These are phyloP conservation scores for Sarocladiaceae sp. DNA, from an alignment of 2,329 filamentous ascomycete species.

Conservation along the genomic window DNA sequence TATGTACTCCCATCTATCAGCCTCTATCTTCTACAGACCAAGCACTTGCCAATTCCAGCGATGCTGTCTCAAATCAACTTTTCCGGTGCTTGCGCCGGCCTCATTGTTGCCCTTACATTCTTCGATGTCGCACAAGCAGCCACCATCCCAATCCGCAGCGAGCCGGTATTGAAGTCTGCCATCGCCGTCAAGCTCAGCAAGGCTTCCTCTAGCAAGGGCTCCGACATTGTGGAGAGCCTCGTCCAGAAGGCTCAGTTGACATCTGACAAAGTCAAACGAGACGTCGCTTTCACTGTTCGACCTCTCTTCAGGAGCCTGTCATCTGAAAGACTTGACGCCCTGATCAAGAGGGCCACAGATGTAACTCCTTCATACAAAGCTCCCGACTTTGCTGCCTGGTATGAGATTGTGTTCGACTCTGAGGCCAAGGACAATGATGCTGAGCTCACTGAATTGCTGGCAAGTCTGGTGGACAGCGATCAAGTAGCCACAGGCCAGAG, in stretches of 20 bases:
- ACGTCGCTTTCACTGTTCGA: slow-evolving; percentile 3
- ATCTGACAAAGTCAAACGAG: background rate
- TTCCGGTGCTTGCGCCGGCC: background rate
- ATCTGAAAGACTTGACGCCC: slow-evolving; percentile 3
- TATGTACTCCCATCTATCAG: too few relatives aligned
- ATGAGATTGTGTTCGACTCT: slow-evolving; percentile 8
- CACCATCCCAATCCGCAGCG: background rate
- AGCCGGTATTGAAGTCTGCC: background rate
- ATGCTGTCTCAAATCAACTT: background rate
- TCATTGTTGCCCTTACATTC: background rate
- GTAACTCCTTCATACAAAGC: slow-evolving; percentile 1
- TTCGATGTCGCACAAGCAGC: background rate
- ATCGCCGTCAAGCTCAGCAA: slow-evolving; percentile 10
- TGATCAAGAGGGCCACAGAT: slow-evolving; percentile 8
- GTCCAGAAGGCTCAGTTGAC: slow-evolving; percentile 4
- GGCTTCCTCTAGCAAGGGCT: background rate
- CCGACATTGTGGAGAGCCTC: background rate
- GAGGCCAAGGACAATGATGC: slow-evolving; percentile 3
- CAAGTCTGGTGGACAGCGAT: background rate
- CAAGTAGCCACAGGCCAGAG: slow-evolving; percentile 8
- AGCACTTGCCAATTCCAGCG: background rate
- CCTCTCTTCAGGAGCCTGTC: slow-evolving; percentile 7
- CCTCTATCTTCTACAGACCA: background rate
- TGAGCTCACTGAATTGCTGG: slow-evolving; percentile 1
- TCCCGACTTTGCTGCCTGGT: slow-evolving; percentile 9